Evolutionary conservation across 2,329 filamentous ascomycete species (phyloP).

Genomic region (Cytospora chrysosperma): DNA sequence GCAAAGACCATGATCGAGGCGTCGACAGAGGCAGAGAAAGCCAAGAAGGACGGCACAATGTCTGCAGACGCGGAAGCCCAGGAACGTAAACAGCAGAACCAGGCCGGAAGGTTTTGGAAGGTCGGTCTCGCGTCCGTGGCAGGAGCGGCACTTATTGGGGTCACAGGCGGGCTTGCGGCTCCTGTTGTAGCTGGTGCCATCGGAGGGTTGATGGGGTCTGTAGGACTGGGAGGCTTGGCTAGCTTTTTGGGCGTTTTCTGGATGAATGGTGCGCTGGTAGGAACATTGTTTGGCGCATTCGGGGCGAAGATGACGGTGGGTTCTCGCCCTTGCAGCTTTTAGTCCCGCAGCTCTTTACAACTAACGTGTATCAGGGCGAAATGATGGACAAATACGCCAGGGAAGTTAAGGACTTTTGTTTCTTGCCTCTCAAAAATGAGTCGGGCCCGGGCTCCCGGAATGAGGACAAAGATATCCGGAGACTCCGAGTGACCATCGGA

Average conservation of each 20-base stretch:
- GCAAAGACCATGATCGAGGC: conserved; percentile 72
- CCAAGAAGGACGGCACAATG: conserved; percentile 57
- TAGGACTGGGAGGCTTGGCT: conserved; percentile 82
- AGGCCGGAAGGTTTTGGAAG: conserved; percentile 76
- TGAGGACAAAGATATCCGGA: conserved; percentile 39
- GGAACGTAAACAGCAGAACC: conserved; percentile 69
- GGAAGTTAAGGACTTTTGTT: conserved; percentile 79
- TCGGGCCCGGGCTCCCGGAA: conserved; percentile 37
- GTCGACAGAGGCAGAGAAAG: conserved; percentile 42
- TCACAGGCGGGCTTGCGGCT: conserved; percentile 88
- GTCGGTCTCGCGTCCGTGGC: conserved; percentile 86
- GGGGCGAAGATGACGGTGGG: conserved; percentile 69
- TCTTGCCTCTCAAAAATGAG: conserved; percentile 67
- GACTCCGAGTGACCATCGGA: conserved; percentile 78
- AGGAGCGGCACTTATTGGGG: conserved; percentile 84
- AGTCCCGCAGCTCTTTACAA: neutral
- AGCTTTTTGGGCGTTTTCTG: conserved; percentile 84
- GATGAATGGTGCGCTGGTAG: conserved; percentile 81
- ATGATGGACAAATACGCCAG: conserved; percentile 87
- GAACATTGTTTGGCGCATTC: conserved; percentile 84
- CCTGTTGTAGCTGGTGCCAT: conserved; percentile 84
- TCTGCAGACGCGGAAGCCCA: conserved; percentile 74
- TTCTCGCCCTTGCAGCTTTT: neutral
- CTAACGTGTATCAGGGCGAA: conserved; percentile 50
- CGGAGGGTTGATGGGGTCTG: conserved; percentile 78